Evolutionary conservation across 2,329 filamentous ascomycete species (phyloP), one percentile per base, ranked within the genome.

Genomic region (Aspergillus ibericus): DNA sequence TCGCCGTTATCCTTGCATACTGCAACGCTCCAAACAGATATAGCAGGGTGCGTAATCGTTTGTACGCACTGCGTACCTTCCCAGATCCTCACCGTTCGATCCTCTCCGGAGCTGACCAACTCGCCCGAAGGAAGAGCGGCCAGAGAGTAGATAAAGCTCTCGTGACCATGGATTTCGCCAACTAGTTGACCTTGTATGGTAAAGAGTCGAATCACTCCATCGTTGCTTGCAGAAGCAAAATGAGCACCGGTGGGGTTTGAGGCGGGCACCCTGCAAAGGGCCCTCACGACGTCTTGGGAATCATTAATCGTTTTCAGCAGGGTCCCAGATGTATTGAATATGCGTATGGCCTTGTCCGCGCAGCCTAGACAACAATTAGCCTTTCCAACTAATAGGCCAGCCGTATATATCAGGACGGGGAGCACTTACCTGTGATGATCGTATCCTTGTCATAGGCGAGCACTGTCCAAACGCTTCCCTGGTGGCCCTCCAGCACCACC

Each of bases 21-120:
- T n/a, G 92, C 90, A 16, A 99, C 92, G 13, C 86, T 83, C 95
- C 95, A 99, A 5, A 99, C 93, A 0, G 93, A 98, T 56, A 98
- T 96, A 9, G 95, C 95, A 10, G 95, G 95, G 69, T 97, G 92
- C 1, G 93, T 97, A 63, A 99, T 98, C 38, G 93, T 97, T 75
- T 99, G 95, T 47, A 96, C 78, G 72, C 93, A 98, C 57, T 92
- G 83, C 13, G 81, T 84, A 46, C 89, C 90, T 66, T 85, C 88
- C 95, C 96, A 99, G 71, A 99, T 81, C 53, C 92, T 85, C 34
- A 96, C 86, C 0, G 95, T 97, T n/a, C 95, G 86, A 76, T 99
- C 95, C 75, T 99, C 95, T 16, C 92, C 92, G 1, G 92, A 87
- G 74, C 93, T 98, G 50, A 96, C 89, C 29, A 99, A 81, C 71